Conservation (phyloP, 176 grass and related monocot genomes). For the Aegilops tauschii region DNA sequence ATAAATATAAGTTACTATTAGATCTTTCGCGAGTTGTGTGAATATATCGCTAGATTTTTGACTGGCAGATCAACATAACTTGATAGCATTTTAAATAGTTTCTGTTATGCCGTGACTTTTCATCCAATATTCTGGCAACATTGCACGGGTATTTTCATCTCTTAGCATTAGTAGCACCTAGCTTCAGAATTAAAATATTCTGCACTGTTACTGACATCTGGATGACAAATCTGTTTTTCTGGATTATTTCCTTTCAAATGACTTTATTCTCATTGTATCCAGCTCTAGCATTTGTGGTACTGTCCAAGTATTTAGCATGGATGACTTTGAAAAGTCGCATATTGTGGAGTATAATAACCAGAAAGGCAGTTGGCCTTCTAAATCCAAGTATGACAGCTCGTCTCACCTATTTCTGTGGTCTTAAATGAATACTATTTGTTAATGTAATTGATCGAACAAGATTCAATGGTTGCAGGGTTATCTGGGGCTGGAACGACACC, state of each 20-base stretch:
- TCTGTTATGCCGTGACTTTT: background rate
- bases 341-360: slow-evolving; percentile 34
- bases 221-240: background rate
- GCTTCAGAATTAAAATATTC: background rate
- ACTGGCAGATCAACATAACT: background rate
- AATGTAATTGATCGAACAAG: background rate
- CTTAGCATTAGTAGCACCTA: background rate
- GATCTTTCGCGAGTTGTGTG: background rate
- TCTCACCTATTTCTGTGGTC: background rate
- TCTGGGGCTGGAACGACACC: slow-evolving; percentile 65
- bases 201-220: background rate
- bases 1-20: background rate
- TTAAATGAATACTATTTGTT: background rate
- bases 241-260: background rate
- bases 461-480: slow-evolving; percentile 39
- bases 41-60: background rate
- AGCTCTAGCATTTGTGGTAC: slow-evolving; percentile 43
- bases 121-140: background rate
- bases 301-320: slow-evolving; percentile 36
- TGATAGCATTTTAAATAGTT: background rate
- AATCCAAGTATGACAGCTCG: slow-evolving; percentile 45
- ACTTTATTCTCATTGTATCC: slow-evolving; percentile 9
- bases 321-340: slow-evolving; percentile 30
- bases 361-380: slow-evolving; percentile 37
- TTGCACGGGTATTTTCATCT: background rate